phyloP scores from a whole-genome alignment of 2,329 filamentous ascomycete genomes.

The Beauveria varroae region DNA sequence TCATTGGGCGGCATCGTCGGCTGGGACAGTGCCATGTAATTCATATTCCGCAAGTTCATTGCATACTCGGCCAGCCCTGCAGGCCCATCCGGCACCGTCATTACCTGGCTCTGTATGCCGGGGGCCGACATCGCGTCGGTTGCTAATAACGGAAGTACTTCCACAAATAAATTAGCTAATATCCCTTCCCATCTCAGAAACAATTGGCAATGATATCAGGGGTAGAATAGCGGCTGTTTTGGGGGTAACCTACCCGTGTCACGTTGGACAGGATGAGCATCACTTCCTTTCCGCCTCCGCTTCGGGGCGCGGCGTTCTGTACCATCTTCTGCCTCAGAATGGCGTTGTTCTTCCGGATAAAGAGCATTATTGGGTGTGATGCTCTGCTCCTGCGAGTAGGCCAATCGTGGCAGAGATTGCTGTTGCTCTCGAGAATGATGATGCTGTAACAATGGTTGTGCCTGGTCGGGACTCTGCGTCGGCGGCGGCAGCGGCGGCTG shows the following conservation, averaged over 20 bases:
- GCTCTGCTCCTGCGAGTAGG: not conserved
- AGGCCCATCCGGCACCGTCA: constrained; percentile 17
- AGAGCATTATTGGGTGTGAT: not conserved
- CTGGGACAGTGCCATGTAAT: constrained; percentile 20
- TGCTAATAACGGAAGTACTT: constrained; percentile 9
- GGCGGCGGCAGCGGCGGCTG: constrained; percentile 14
- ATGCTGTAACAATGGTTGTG: constrained; percentile 11
- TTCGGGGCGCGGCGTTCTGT: constrained; percentile 28
- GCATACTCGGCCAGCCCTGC: constrained; percentile 26
- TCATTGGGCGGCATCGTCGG: constrained; percentile 15
- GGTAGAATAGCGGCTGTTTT: constrained; percentile 12
- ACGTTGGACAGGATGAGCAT: constrained; percentile 26
- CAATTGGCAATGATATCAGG: constrained; percentile 6
- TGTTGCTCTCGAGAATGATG: constrained; percentile 8
- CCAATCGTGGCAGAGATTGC: constrained; percentile 8
- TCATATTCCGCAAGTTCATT: constrained; percentile 28
- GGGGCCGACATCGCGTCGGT: not conserved
- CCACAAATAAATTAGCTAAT: constrained; percentile 2
- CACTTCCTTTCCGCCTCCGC: constrained; percentile 27
- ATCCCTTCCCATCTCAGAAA: not conserved
- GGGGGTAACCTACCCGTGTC: constrained; percentile 27
- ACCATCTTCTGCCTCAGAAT: not conserved
- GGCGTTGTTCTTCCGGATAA: not conserved
- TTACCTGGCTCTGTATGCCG: not conserved
- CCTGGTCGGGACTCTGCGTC: constrained; percentile 15